A percentile compares a stretch with the other conserved stretches of the same genome.
Conservation (phyloP, 495 filamentous ascomycete species). For the Podospora fimiseda region DNA sequence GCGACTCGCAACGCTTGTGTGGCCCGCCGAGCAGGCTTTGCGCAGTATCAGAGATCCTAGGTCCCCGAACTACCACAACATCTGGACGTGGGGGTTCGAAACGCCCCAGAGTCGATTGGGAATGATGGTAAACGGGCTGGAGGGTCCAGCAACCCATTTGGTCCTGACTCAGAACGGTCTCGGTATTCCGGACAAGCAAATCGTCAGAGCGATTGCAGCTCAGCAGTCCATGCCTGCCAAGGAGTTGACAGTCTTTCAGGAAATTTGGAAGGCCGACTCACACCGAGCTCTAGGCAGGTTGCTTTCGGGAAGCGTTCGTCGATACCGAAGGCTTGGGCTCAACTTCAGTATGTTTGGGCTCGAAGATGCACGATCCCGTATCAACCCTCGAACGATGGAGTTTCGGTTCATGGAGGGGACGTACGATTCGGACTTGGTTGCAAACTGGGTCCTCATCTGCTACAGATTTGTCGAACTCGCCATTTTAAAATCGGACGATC, state of each 20-base stretch:
- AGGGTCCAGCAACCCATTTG: not conserved
- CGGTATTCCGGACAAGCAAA: constrained; percentile 10
- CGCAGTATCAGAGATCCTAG: constrained; percentile 27
- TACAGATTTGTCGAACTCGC: constrained; percentile 18
- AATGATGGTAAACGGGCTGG: not conserved
- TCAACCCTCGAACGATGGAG: constrained; percentile 26
- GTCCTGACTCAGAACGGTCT: not conserved
- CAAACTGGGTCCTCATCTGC: constrained; percentile 26
- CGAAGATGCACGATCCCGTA: constrained; percentile 26
- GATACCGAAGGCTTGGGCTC: constrained; percentile 26
- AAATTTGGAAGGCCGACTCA: constrained; percentile 19
- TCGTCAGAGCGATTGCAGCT: not conserved
- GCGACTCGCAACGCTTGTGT: constrained; percentile 25
- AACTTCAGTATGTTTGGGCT: constrained; percentile 31
- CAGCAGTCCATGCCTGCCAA: not conserved
- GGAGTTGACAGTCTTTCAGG: constrained; percentile 12
- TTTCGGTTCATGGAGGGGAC: constrained; percentile 33
- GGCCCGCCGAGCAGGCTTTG: constrained; percentile 25
- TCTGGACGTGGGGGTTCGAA: constrained; percentile 29
- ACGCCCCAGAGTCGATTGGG: constrained; percentile 23
- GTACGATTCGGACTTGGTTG: constrained; percentile 10
- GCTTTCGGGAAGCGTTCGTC: constrained; percentile 20
- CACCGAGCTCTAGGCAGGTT: constrained; percentile 21
- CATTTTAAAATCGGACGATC: constrained; percentile 7
- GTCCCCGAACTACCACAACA: constrained; percentile 26